Evolutionary conservation across 2,329 filamentous ascomycete genomes (phyloP), one percentile per base, ranked within the genome.

Genomic region (Bipolaris gigantea): DNA sequence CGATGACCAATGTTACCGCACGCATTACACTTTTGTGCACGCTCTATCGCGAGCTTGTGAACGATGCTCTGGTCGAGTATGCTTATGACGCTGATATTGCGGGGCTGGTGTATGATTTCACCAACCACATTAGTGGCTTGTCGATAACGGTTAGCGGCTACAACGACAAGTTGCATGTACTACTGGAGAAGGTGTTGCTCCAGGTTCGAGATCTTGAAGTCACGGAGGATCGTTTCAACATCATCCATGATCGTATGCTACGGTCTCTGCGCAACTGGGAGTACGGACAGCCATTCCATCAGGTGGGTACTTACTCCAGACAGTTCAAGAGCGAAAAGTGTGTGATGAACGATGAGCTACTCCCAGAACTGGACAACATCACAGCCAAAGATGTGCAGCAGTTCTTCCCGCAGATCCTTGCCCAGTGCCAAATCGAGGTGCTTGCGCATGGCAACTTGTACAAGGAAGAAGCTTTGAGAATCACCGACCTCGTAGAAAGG

Each of bases 21-120:
- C 86, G 89, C 52, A 92, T 89, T 57, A 81, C 85, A 30, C 86
- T 95, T 56, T 91, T 94, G 69, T 84, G 89, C 2, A 86, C 85
- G 53, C 76, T 99, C 5, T 97, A 90, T 71, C 88, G 89, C 2
- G 90, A 94, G 62, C 80, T 97, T 16, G 90, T 99, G 15, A 84
- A 89, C 50, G 94, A 99, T 75, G 90, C 90, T 1, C 76, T 99
- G 23, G 89, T 90, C 49, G 92, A 97, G 72, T 97, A 96, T 73
- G 90, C 92, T 0, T 99, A 99, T 67, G 93, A 97, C 73, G 94
- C 94, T 0, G 92, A 97, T 68, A 83, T 99, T 55, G 91, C 94
- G 7, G 94, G 94, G 0, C 76, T 99, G 40, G 85, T 89, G 56
- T 97, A 97, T 71, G 85, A 83, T 35, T 84, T 97, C n/a, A 80